Conservation (phyloP, 2,329 filamentous ascomycete genomes). For the Penicillium sp. region DNA sequence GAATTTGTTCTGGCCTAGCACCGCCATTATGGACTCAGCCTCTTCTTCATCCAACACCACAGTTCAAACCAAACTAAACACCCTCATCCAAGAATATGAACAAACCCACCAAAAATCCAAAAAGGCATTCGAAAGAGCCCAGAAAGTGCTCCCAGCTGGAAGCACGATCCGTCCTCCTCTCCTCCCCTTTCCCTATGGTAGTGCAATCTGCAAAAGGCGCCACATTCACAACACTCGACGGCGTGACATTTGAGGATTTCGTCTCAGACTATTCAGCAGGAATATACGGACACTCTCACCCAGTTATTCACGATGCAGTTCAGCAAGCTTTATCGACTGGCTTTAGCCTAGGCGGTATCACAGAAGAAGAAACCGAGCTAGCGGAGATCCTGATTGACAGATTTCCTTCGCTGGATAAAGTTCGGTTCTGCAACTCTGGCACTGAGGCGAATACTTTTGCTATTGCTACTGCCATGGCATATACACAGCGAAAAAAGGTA, state of each 20-base stretch:
- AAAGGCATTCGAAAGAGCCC: neutral
- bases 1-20: neutral
- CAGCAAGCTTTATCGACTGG: conserved; percentile 36
- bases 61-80: neutral
- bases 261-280: conserved; percentile 49
- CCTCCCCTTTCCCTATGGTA: conserved; percentile 35
- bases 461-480: conserved; percentile 53
- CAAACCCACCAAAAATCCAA: conserved; percentile 3
- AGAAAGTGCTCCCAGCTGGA: conserved; percentile 17
- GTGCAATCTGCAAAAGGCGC: conserved; percentile 28
- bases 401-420: conserved; percentile 54
- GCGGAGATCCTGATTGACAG: conserved; percentile 55
- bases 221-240: conserved; percentile 34
- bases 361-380: conserved; percentile 52
- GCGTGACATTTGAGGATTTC: conserved; percentile 1
- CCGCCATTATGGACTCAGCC: neutral
- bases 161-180: conserved; percentile 26
- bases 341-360: conserved; percentile 57
- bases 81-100: conserved; percentile 1
- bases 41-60: neutral
- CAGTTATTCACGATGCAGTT: conserved; percentile 54
- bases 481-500: conserved; percentile 31
- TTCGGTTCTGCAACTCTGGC: conserved; percentile 66
- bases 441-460: conserved; percentile 66
- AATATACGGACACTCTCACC: conserved; percentile 65